Percentiles rank a stretch among this genome's conserved stretches.
Conservation (phyloP, 2,329 filamentous ascomycete genomes). For the Plenodomus tracheiphilus region DNA sequence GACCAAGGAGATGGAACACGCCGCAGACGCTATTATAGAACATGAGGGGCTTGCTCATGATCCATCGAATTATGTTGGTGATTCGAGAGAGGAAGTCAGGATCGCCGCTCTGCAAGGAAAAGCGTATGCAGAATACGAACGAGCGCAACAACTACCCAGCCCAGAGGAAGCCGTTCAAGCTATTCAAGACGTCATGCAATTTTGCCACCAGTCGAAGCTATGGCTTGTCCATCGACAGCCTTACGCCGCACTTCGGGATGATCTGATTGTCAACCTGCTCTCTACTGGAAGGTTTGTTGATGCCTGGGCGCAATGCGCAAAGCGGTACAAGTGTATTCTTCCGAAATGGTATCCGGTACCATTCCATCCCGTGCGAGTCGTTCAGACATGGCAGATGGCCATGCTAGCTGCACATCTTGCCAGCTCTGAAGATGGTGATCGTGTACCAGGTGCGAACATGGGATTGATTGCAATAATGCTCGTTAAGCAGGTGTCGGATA, state of each 20-base stretch:
- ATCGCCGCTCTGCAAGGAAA: slow-evolving; percentile 32
- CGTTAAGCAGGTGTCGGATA: slow-evolving; percentile 46
- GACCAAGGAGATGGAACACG: slow-evolving; percentile 22
- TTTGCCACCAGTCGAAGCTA: slow-evolving; percentile 44
- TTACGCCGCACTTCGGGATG: slow-evolving; percentile 56
- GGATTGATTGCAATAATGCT: slow-evolving; percentile 49
- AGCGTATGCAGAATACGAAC: slow-evolving; percentile 30
- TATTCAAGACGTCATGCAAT: slow-evolving; percentile 46
- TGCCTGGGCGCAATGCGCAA: slow-evolving; percentile 56
- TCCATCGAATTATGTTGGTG: slow-evolving; percentile 31
- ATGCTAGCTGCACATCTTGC: slow-evolving; percentile 42
- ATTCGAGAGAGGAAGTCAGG: slow-evolving; percentile 10
- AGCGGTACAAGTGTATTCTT: slow-evolving; percentile 56
- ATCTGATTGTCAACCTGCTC: slow-evolving; percentile 56
- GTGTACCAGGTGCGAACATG: slow-evolving; percentile 45
- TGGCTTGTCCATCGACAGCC: slow-evolving; percentile 60
- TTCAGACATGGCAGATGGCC: slow-evolving; percentile 51
- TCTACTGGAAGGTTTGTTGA: slow-evolving; percentile 47
- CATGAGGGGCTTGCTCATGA: slow-evolving; percentile 16
- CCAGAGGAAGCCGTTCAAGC: slow-evolving; percentile 37
- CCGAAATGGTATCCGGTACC: slow-evolving; percentile 54
- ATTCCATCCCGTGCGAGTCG: slow-evolving; percentile 58
- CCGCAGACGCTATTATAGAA: slow-evolving; percentile 23
- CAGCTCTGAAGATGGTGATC: slow-evolving; percentile 24
- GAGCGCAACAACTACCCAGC: slow-evolving; percentile 21